phyloP scores from a whole-genome alignment of 2,329 filamentous ascomycete species.

The Neonectria magnoliae region DNA sequence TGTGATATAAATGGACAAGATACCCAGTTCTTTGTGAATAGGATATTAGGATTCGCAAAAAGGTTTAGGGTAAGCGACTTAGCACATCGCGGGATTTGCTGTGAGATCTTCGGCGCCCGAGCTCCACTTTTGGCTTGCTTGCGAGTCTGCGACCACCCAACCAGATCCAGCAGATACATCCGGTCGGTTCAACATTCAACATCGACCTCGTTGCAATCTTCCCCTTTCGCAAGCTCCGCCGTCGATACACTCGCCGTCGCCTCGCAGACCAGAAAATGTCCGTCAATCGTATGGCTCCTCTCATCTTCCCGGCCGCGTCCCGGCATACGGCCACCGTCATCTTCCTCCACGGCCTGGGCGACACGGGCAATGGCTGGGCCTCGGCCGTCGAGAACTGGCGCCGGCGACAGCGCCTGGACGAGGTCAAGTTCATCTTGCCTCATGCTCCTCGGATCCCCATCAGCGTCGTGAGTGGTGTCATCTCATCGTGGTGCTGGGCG shows the following conservation, averaged over 20 bases:
- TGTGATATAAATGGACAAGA: too few relatives aligned
- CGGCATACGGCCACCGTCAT: constrained; percentile 95
- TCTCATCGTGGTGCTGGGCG: not conserved
- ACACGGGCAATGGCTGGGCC: constrained; percentile 82
- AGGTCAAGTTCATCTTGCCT: constrained; percentile 94
- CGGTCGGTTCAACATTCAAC: constrained; percentile 7
- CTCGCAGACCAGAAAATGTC: constrained; percentile 28
- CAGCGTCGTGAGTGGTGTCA: constrained; percentile 60
- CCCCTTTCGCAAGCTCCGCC: constrained; percentile 1
- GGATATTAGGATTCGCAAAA: not conserved
- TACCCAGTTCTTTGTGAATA: too few relatives aligned
- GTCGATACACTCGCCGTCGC: not conserved
- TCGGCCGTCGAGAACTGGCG: constrained; percentile 89
- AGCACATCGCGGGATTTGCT: constrained; percentile 6
- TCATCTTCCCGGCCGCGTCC: constrained; percentile 81
- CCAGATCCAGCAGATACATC: constrained; percentile 15
- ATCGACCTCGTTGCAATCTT: not conserved
- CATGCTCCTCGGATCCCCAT: constrained; percentile 89
- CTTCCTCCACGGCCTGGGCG: constrained; percentile 91
- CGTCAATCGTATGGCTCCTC: constrained; percentile 52
- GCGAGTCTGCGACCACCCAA: constrained; percentile 10
- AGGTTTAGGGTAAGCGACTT: constrained; percentile 12
- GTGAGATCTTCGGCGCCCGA: constrained; percentile 11
- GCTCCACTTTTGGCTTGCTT: constrained; percentile 14
- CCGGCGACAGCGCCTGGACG: constrained; percentile 79